Percentiles rank a stretch among this genome's conserved stretches.
These are phyloP conservation scores for Trichothecium roseum DNA, from an alignment of 2,329 filamentous ascomycete species.

Conservation along the genomic window DNA sequence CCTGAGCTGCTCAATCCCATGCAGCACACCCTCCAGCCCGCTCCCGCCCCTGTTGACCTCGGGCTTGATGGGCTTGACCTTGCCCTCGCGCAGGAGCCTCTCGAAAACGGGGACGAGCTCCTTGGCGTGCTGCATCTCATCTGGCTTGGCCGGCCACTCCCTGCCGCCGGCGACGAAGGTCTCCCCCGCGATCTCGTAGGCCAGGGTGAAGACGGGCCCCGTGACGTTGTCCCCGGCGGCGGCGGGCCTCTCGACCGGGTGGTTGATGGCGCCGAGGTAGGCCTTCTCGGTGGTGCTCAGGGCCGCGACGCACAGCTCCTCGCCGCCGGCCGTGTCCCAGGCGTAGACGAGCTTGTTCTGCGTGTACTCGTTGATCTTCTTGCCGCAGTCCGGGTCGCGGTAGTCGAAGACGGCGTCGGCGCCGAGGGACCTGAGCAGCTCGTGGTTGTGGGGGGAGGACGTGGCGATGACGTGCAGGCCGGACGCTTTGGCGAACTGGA, in stretches of 20 bases:
- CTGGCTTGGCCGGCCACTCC: constrained; percentile 6
- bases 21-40: constrained; percentile 21
- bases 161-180: constrained; percentile 10
- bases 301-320: neutral
- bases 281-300: constrained; percentile 10
- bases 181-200: constrained; percentile 28
- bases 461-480: constrained; percentile 47
- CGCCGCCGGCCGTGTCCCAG: constrained; percentile 20
- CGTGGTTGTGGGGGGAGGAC: constrained; percentile 19
- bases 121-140: constrained; percentile 20
- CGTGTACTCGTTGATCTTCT: constrained; percentile 13
- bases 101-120: constrained; percentile 17
- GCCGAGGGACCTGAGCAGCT: constrained; percentile 16
- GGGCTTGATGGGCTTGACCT: constrained; percentile 20
- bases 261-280: constrained; percentile 20
- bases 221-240: constrained; percentile 19
- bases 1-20: constrained; percentile 20
- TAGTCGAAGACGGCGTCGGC: constrained; percentile 22
- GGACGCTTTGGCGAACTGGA: constrained; percentile 37
- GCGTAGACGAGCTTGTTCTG: constrained; percentile 13
- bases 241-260: neutral
- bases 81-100: constrained; percentile 18
- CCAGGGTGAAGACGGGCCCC: constrained; percentile 21
- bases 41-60: constrained; percentile 15
- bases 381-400: constrained; percentile 20